Base-by-base conservation (phyloP, 805 yeast species). In the Lipomyces mesembrius region DNA sequence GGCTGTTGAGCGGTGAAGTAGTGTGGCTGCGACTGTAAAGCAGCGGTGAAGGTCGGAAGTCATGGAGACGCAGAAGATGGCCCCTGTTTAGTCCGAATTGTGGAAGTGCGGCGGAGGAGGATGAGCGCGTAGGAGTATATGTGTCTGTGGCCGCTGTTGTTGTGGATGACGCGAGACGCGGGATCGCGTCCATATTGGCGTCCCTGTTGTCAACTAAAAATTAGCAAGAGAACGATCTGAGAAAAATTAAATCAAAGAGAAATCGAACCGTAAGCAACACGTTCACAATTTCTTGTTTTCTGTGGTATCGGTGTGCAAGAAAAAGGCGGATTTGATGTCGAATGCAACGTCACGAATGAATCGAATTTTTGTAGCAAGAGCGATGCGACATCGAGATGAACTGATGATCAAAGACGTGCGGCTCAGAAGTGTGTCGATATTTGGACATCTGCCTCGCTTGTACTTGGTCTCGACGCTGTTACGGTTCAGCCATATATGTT, bases 61-160 rank as follows among this genome's bases (percentile, higher is more conserved):
- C 43, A 8, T 59, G 61, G 37, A 67, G 57, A n/a, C 69, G 60
- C n/a, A 55, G 60, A 5, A 67, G 53, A 54, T 67, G 66, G 14
- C 71, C 71, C 2, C 62, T 46, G 52, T 67, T 67, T 12, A 67
- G 66, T 34, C 52, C 66, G 43, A 67, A 67, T 22, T 43, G 49
- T 43, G 49, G 49, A 5, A 34, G 37, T 2, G 46, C 39, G 53
- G 25, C 27, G 20, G 35, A 27, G 14, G 59, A 53, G 9, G 63
- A 53, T 43, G 34, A 12, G 14, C 63, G 63, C 8, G 63, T 60
- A 22, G 63, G 63, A n/a, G 63, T 60, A 22, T 57, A 60, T n/a
- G 54, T 32, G 12, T 60, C 63, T 9, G 54, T 43, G 1, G 35
- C 63, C 9, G 54, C 27, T n/a, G 35, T 8, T n/a, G 46, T 5